phyloP scores from a whole-genome alignment of 2,329 filamentous ascomycete genomes.

The Trematosphaeria pertusa region DNA sequence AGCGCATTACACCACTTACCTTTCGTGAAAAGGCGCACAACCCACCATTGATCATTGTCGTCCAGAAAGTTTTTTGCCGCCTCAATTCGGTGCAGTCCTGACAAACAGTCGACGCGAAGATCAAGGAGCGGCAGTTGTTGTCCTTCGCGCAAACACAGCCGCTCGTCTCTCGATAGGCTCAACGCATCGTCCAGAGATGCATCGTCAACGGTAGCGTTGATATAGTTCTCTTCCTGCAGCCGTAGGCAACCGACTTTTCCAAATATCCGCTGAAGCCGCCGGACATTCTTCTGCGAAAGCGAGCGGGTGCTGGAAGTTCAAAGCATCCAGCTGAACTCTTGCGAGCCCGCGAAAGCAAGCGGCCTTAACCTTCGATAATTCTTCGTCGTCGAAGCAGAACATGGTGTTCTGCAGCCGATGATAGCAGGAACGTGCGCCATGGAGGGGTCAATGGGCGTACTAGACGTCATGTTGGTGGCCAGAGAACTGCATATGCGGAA shows the following conservation, averaged over 20 bases:
- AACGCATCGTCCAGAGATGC: constrained; percentile 14
- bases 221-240: constrained; percentile 26
- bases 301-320: neutral
- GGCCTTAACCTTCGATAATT: neutral
- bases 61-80: constrained; percentile 21
- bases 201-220: constrained; percentile 21
- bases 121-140: constrained; percentile 17
- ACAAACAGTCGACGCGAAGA: constrained; percentile 20
- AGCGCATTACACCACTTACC: constrained; percentile 9
- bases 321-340: neutral
- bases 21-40: constrained; percentile 25
- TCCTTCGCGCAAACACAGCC: constrained; percentile 11
- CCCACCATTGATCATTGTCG: constrained; percentile 30
- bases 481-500: too few species aligned
- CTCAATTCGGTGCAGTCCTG: constrained; percentile 20
- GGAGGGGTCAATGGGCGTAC: too few species aligned
- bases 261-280: neutral
- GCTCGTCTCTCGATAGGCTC: constrained; percentile 9
- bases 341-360: neutral
- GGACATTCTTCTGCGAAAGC: constrained; percentile 1
- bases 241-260: constrained; percentile 9
- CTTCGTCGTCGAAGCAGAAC: too few species aligned
- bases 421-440: too few species aligned
- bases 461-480: too few species aligned
- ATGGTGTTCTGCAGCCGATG: too few species aligned